These are phyloP conservation scores for Paramecium sonneborni DNA, from an alignment of 73 alveolate species.

Conservation along the genomic window DNA sequence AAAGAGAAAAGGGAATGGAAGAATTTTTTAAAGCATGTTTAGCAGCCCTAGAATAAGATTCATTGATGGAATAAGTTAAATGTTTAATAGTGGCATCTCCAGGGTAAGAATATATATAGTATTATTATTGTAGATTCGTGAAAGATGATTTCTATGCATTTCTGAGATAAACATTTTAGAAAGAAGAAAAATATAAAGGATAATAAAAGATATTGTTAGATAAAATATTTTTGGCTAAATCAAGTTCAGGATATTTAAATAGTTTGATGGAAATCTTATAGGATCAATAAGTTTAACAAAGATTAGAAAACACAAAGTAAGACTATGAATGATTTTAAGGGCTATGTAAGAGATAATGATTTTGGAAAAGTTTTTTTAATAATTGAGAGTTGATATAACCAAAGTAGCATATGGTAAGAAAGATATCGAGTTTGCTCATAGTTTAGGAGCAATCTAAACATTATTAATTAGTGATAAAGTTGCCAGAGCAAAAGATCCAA, in stretches of 20 bases:
- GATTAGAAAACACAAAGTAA: slow-evolving; percentile 51
- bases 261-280: slow-evolving; percentile 56
- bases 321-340: neutral
- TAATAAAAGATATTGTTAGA: neutral
- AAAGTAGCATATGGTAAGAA: slow-evolving; percentile 62
- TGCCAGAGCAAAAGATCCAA: slow-evolving; percentile 52
- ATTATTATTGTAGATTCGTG: slow-evolving; percentile 4
- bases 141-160: neutral
- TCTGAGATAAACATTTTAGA: neutral
- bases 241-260: slow-evolving; percentile 59
- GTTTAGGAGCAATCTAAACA: slow-evolving; percentile 46
- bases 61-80: slow-evolving; percentile 41
- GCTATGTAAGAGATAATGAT: slow-evolving; percentile 52
- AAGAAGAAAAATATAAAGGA: slow-evolving; percentile 38
- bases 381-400: slow-evolving; percentile 10
- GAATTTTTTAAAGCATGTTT: slow-evolving; percentile 56
- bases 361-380: slow-evolving; percentile 48
- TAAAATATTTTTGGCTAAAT: slow-evolving; percentile 30
- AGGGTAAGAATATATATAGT: slow-evolving; percentile 2
- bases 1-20: slow-evolving; percentile 50
- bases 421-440: slow-evolving; percentile 39
- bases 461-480: slow-evolving; percentile 51
- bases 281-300: slow-evolving; percentile 41
- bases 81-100: slow-evolving; percentile 62
- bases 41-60: slow-evolving; percentile 18